A percentile compares a stretch with the other conserved stretches of the same genome.
Conservation (phyloP, 768 basidiomycete genomes). For the Agaricus subrufescens region DNA sequence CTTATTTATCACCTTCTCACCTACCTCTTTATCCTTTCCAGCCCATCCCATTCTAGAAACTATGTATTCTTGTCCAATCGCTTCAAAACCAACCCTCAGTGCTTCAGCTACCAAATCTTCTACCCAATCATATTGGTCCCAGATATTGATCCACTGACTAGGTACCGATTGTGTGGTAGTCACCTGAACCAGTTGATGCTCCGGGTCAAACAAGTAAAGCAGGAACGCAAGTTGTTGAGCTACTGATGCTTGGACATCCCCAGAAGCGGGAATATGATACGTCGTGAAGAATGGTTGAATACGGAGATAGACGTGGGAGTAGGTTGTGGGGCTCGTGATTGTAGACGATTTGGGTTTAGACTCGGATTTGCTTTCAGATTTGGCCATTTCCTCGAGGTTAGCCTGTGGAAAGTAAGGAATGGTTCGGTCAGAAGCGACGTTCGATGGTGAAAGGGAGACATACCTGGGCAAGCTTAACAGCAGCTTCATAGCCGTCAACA, state of each 20-base stretch:
- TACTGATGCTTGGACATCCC: constrained; percentile 28
- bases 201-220: constrained; percentile 70
- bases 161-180: constrained; percentile 85
- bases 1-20: constrained; percentile 16
- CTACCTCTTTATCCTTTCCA: constrained; percentile 25
- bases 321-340: constrained; percentile 58
- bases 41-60: constrained; percentile 84
- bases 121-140: constrained; percentile 94
- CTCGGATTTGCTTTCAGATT: constrained; percentile 42
- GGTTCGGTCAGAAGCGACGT: background rate
- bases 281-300: constrained; percentile 80
- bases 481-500: constrained; percentile 82
- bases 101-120: constrained; percentile 91
- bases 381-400: constrained; percentile 71
- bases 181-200: constrained; percentile 69
- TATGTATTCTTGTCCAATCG: constrained; percentile 89
- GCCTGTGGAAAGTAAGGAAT: constrained; percentile 40
- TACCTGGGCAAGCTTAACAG: constrained; percentile 82
- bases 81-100: constrained; percentile 79
- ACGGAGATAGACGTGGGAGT: constrained; percentile 89
- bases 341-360: constrained; percentile 27
- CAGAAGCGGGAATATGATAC: constrained; percentile 35
- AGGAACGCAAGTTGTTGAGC: constrained; percentile 64
- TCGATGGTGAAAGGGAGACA: constrained; percentile 13
- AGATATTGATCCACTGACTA: constrained; percentile 79